A percentile compares a stretch with the other conserved stretches of the same genome.
Evolutionary conservation across 2,329 filamentous ascomycete genomes (phyloP).

Genomic region (Penicillium sp.): DNA sequence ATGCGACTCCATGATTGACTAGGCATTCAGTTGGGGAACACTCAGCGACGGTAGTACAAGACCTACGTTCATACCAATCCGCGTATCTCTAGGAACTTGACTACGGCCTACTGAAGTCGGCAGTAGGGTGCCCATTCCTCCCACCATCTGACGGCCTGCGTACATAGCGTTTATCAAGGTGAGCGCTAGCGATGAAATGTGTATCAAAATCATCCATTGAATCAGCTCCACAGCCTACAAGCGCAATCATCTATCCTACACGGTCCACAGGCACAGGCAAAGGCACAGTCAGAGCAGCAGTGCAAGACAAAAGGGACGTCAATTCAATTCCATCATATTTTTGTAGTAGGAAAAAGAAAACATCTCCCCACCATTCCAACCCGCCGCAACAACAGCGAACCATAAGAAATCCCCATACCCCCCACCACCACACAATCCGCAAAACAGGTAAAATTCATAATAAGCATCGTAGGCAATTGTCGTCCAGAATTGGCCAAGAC

Average conservation of each 20-base stretch:
- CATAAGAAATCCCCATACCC: background rate
- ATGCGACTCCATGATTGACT: too few species aligned
- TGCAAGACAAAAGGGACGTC: slow-evolving; percentile 25
- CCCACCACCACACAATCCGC: slow-evolving; percentile 5
- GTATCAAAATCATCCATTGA: background rate
- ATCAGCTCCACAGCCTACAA: background rate
- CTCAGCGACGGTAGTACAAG: too few species aligned
- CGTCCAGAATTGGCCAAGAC: background rate
- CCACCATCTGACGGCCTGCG: too few species aligned
- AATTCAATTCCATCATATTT: slow-evolving; percentile 32
- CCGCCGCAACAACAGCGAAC: slow-evolving; percentile 5
- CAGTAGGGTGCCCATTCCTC: too few species aligned
- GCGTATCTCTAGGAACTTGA: too few species aligned
- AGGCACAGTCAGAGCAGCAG: background rate
- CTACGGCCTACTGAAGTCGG: too few species aligned
- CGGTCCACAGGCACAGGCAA: background rate
- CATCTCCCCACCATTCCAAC: slow-evolving; percentile 18
- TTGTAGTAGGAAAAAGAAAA: slow-evolving; percentile 23
- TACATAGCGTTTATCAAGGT: too few species aligned
- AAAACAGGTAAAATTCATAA: background rate
- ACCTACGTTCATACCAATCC: too few species aligned
- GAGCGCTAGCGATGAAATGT: too few species aligned
- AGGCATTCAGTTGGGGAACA: too few species aligned
- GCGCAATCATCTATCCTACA: background rate
- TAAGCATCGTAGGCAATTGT: background rate